Percentiles rank a stretch among this genome's conserved stretches.
Evolutionary conservation across 768 basidiomycete genomes (phyloP).

Genomic region (Serendipita indica): DNA sequence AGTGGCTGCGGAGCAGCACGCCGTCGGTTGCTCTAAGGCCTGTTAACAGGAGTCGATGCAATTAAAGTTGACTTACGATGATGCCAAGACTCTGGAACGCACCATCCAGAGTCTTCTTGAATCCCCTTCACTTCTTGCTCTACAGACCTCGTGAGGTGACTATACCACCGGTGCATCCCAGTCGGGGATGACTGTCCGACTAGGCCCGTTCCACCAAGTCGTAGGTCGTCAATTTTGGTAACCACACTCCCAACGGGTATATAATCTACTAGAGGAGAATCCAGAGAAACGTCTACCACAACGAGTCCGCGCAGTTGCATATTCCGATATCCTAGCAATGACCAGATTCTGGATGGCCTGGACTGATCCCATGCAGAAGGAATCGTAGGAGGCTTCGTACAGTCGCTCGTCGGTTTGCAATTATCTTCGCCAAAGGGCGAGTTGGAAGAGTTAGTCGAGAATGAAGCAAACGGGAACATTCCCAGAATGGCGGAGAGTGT

Average conservation of each 20-base stretch:
- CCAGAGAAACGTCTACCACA: slow-evolving; percentile 18
- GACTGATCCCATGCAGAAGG: neutral
- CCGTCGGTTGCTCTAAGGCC: neutral
- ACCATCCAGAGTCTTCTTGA: slow-evolving; percentile 40
- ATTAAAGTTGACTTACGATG: slow-evolving; percentile 18
- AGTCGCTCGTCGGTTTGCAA: neutral
- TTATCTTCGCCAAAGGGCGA: neutral
- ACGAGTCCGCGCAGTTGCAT: neutral
- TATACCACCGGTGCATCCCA: slow-evolving; percentile 28
- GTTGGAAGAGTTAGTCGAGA: neutral
- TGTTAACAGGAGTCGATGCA: slow-evolving; percentile 3
- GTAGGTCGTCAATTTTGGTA: slow-evolving; percentile 47
- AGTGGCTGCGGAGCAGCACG: slow-evolving; percentile 8
- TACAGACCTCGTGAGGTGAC: slow-evolving; percentile 25
- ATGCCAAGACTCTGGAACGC: slow-evolving; percentile 27
- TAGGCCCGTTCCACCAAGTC: slow-evolving; percentile 22
- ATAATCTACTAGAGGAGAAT: slow-evolving; percentile 45
- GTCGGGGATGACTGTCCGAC: neutral
- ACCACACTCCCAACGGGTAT: slow-evolving; percentile 45
- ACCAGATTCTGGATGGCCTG: neutral
- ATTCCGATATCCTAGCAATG: neutral
- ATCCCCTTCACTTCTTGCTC: neutral
- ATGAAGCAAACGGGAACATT: neutral
- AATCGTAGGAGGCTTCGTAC: too few relatives aligned
- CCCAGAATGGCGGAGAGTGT: neutral